A percentile compares a stretch with the other conserved stretches of the same genome.
Conservation (phyloP, 192 early-diverging fungal species). For the Podila horticola region DNA sequence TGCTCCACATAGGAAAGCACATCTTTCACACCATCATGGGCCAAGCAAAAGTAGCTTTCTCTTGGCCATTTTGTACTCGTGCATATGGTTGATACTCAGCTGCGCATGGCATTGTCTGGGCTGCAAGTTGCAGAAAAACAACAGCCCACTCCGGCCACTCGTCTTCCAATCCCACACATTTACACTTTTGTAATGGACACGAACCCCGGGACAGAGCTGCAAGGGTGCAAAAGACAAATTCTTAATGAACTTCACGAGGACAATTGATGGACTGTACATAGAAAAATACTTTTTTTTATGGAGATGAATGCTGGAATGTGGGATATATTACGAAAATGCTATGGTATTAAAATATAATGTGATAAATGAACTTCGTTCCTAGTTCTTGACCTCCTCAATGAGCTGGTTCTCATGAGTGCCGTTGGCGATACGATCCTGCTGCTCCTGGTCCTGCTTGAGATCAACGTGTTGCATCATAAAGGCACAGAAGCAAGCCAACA, state of each 20-base stretch:
- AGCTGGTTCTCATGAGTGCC: neutral
- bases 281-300: neutral
- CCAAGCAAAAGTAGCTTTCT: too few relatives aligned
- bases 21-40: too few relatives aligned
- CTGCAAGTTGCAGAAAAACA: neutral
- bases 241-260: too few relatives aligned
- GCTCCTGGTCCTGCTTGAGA: constrained; percentile 15
- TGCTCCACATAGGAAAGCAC: too few relatives aligned
- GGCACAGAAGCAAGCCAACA: constrained; percentile 17
- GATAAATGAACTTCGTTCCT: neutral
- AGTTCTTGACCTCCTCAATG: neutral
- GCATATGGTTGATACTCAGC: neutral
- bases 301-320: too few relatives aligned
- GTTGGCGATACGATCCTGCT: neutral
- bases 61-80: too few relatives aligned
- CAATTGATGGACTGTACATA: too few relatives aligned
- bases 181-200: too few relatives aligned
- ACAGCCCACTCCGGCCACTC: too few relatives aligned
- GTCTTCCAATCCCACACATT: too few relatives aligned
- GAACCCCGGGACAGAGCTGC: too few relatives aligned
- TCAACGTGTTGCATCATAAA: constrained; percentile 30
- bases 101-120: neutral
- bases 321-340: neutral
- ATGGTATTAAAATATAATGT: neutral
- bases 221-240: too few relatives aligned